phyloP scores from a whole-genome alignment of 2,329 filamentous ascomycete species.

The Botryotinia narcissicola region DNA sequence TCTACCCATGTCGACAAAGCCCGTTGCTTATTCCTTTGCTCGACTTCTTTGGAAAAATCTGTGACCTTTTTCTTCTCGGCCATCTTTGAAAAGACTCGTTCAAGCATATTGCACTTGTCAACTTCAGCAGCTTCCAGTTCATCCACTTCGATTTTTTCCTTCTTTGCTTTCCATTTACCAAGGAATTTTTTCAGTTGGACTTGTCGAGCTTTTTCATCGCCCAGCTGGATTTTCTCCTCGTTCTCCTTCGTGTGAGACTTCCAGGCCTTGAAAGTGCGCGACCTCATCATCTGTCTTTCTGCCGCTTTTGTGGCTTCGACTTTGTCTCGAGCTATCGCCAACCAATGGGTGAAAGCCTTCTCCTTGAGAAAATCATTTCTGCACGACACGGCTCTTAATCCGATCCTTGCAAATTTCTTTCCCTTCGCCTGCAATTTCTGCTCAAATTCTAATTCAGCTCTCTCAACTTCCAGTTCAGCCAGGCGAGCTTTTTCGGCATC shows the following conservation, averaged over 20 bases:
- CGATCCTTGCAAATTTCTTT: slow-evolving; percentile 53
- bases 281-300: slow-evolving; percentile 66
- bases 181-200: slow-evolving; percentile 55
- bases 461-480: slow-evolving; percentile 6
- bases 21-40: slow-evolving; percentile 25
- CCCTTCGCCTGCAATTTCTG: slow-evolving; percentile 43
- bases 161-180: slow-evolving; percentile 43
- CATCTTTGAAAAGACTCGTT: slow-evolving; percentile 38
- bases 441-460: slow-evolving; percentile 2
- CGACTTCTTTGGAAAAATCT: slow-evolving; percentile 28
- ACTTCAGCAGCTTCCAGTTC: slow-evolving; percentile 35
- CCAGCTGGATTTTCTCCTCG: slow-evolving; percentile 43
- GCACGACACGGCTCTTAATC: slow-evolving; percentile 59
- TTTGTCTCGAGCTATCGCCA: slow-evolving; percentile 61
- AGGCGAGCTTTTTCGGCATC: slow-evolving; percentile 1
- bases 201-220: slow-evolving; percentile 46
- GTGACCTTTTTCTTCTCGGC: slow-evolving; percentile 38
- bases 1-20: slow-evolving; percentile 32
- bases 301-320: slow-evolving; percentile 65
- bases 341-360: slow-evolving; percentile 69
- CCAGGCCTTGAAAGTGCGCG: slow-evolving; percentile 69
- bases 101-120: slow-evolving; percentile 36
- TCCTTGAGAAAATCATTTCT: slow-evolving; percentile 64
- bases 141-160: slow-evolving; percentile 30
- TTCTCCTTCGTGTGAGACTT: slow-evolving; percentile 53